Conservation (phyloP, 176 grass and related monocot species). For the Hsuehochloa calcarea region DNA sequence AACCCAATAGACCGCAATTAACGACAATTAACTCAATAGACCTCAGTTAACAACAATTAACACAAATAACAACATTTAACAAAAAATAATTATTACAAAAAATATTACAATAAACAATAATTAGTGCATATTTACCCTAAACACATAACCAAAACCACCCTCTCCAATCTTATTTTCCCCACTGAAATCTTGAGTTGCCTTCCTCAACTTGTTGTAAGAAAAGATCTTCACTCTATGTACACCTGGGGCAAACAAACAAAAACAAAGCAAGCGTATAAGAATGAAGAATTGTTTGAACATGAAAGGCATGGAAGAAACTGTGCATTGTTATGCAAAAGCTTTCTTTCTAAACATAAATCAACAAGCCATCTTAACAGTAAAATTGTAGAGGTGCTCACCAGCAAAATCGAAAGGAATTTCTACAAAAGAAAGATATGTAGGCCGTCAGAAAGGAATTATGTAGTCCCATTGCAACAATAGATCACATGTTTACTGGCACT, state of each 20-base stretch:
- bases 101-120: too few species aligned
- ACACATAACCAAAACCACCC: constrained; percentile 88
- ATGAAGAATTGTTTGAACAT: neutral
- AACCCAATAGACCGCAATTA: too few species aligned
- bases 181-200: constrained; percentile 69
- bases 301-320: neutral
- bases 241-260: constrained; percentile 41
- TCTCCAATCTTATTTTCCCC: constrained; percentile 79
- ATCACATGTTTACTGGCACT: neutral
- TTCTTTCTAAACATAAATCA: constrained; percentile 40
- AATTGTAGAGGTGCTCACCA: neutral
- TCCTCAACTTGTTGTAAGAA: constrained; percentile 75
- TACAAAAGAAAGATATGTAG: constrained; percentile 15
- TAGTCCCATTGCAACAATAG: neutral
- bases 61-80: too few species aligned
- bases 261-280: constrained; percentile 4
- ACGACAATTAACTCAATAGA: too few species aligned
- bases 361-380: constrained; percentile 31
- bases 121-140: constrained; percentile 50
- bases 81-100: too few species aligned
- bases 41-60: too few species aligned
- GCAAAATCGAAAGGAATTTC: neutral
- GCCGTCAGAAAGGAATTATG: neutral
- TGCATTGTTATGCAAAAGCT: neutral
- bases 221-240: constrained; percentile 56